Conservation (phyloP, 768 basidiomycete genomes). For the Termitomyces sp. region DNA sequence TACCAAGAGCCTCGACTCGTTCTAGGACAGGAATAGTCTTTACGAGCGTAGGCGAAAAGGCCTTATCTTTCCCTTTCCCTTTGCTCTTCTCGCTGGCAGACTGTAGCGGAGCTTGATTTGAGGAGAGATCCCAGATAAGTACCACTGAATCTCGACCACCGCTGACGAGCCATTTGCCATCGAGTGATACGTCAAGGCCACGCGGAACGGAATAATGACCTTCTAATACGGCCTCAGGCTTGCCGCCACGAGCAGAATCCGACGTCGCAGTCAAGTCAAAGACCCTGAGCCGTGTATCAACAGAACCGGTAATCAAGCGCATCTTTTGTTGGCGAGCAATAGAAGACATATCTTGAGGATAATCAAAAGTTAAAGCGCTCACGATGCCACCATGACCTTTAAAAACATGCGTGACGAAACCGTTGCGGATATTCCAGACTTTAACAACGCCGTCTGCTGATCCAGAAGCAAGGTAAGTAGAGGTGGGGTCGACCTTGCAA, state of each 20-base stretch:
- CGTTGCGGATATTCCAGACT: slow-evolving; percentile 88
- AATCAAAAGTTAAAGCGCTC: slow-evolving; percentile 84
- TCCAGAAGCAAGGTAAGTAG: slow-evolving; percentile 89
- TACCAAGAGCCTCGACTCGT: slow-evolving; percentile 81
- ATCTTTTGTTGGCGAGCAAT: slow-evolving; percentile 48
- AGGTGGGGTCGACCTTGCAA: slow-evolving; percentile 78
- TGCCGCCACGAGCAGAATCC: slow-evolving; percentile 47
- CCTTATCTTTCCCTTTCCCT: slow-evolving; percentile 44
- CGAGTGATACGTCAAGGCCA: slow-evolving; percentile 77
- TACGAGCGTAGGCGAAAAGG: slow-evolving; percentile 50
- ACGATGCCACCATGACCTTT: slow-evolving; percentile 98
- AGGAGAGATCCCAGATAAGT: slow-evolving; percentile 82
- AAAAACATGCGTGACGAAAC: slow-evolving; percentile 91
- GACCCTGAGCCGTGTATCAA: slow-evolving; percentile 88
- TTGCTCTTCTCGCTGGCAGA: slow-evolving; percentile 40
- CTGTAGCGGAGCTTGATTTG: slow-evolving; percentile 20
- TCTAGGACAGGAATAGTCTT: slow-evolving; percentile 84
- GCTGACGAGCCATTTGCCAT: slow-evolving; percentile 87
- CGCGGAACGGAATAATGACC: slow-evolving; percentile 95
- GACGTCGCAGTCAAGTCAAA: slow-evolving; percentile 79
- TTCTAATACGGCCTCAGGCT: slow-evolving; percentile 80
- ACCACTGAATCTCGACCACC: slow-evolving; percentile 93
- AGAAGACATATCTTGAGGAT: slow-evolving; percentile 55
- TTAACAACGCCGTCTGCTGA: slow-evolving; percentile 96
- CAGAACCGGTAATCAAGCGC: slow-evolving; percentile 86